These are phyloP conservation scores for Emergomyces orientalis DNA, from an alignment of 2,329 filamentous ascomycete species.

Conservation along the genomic window DNA sequence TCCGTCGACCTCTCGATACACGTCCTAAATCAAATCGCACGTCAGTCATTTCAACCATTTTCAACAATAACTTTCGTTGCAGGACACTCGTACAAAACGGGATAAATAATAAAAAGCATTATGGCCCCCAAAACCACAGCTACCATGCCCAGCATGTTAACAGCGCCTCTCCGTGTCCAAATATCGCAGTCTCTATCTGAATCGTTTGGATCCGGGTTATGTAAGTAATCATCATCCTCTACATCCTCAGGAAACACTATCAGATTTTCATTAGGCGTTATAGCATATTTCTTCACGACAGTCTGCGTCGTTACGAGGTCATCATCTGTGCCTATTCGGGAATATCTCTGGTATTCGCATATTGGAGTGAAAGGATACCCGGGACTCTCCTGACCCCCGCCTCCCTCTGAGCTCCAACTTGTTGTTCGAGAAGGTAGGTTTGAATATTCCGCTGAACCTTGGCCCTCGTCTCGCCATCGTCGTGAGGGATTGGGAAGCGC, in stretches of 20 bases:
- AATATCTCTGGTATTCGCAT: constrained; percentile 51
- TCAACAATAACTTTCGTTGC: neutral
- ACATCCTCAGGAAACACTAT: constrained; percentile 62
- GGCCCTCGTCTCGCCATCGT: neutral
- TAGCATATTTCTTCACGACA: constrained; percentile 64
- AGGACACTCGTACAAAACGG: constrained; percentile 49
- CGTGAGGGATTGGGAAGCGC: neutral
- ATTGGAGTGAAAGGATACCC: constrained; percentile 46
- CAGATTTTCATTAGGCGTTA: constrained; percentile 56
- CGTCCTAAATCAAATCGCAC: constrained; percentile 37
- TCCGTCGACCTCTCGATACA: constrained; percentile 44
- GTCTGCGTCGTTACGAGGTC: constrained; percentile 61
- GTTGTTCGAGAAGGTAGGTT: constrained; percentile 51
- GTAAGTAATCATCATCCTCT: constrained; percentile 63
- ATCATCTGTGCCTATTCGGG: constrained; percentile 54
- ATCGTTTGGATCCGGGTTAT: constrained; percentile 60
- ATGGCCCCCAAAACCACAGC: constrained; percentile 53
- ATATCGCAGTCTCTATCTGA: constrained; percentile 54
- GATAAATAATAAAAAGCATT: constrained; percentile 59
- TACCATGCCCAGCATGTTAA: constrained; percentile 55
- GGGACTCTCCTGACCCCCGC: constrained; percentile 45
- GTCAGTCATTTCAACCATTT: neutral
- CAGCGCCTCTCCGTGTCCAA: constrained; percentile 53
- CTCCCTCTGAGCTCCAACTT: constrained; percentile 55
- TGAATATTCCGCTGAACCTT: constrained; percentile 29